Base-by-base conservation (phyloP, 257 asterid species). In the Solanum clarkiae region DNA sequence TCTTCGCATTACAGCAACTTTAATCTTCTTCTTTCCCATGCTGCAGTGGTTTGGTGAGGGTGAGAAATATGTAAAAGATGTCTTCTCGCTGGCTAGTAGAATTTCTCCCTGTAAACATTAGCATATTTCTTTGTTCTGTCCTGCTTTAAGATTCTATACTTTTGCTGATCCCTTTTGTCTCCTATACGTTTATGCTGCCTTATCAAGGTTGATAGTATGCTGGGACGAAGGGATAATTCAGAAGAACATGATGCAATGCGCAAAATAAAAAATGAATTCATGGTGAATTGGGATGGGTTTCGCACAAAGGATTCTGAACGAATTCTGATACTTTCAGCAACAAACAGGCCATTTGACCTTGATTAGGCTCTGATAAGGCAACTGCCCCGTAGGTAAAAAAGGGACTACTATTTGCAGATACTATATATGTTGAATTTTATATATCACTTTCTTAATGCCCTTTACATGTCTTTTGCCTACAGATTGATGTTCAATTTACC, bases 401-500 rank as follows among this genome's bases (percentile, higher is more conserved):
- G 42, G 74, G 17, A 66, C 12, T 5, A 66, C 9, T 29, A 82
- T 82, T 56, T 83, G 44, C 24, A 71, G 13, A 57, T 57, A 57
- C 18, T 57, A 20, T 8, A 18, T 5, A 57, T 18, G 22, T 56
- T 56, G 65, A 56, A 18, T 1, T 57, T 7, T 59, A 7, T 57
- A 18, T 18, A 57, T 18, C 26, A 57, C 65, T 57, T 20, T 11
- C 55, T 65, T 18, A 59, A 2, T 18, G 9, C 36, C 68, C 36
- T 82, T 57, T 66, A 36, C 70, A 26, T 80, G 54, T 42, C 65
- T 47, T 60, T 59, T 51, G 4, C 60, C 40, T 16, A 7, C 74
- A 96, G 98, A 80, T 93, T 96, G 93, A 94, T 96, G 98, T 97
- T 94, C 80, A 93, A 93, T 88, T 91, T 96, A 90, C 98, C 98